These are phyloP conservation scores for Citrus mangshanensis DNA, from an alignment of 345 rosid genomes.

Conservation along the genomic window DNA sequence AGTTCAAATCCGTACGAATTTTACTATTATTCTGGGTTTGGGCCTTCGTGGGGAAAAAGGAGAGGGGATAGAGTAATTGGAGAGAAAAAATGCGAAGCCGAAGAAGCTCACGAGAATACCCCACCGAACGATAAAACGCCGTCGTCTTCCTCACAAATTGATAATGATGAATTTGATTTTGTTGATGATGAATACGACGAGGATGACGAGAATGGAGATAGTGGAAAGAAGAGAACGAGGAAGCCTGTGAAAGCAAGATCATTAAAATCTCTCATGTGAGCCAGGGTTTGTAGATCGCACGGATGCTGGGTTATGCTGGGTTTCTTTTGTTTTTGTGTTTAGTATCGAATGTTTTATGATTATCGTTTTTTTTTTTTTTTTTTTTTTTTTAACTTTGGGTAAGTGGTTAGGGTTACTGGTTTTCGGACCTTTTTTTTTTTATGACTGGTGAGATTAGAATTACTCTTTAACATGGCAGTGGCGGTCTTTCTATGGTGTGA, in stretches of 20 bases:
- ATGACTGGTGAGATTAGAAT: conserved; percentile 24
- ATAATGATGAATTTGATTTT: conserved; percentile 29
- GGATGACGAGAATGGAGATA: conserved; percentile 21
- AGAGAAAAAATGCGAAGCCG: conserved; percentile 1
- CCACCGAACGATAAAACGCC: conserved; percentile 18
- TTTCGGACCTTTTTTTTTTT: conserved; percentile 14
- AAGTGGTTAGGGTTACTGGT: conserved; percentile 24
- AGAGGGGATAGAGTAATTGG: conserved; percentile 34
- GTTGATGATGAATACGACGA: conserved; percentile 38
- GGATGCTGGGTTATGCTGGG: not conserved
- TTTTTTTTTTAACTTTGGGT: not conserved
- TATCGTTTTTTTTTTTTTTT: not conserved
- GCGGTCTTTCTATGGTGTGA: conserved; percentile 25
- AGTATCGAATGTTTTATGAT: not conserved
- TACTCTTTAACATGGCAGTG: conserved; percentile 27
- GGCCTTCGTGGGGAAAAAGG: conserved; percentile 79
- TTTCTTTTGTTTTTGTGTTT: not conserved
- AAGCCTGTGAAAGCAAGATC: conserved; percentile 89
- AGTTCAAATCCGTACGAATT: conserved; percentile 60
- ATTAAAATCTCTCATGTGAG: conserved; percentile 85
- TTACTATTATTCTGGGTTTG: conserved; percentile 95
- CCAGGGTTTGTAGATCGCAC: conserved; percentile 9
- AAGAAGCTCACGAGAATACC: not conserved
- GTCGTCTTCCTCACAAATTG: conserved; percentile 23
- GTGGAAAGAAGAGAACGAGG: conserved; percentile 57